A percentile compares a stretch with the other conserved stretches of the same genome.
phyloP scores from a whole-genome alignment of 2,329 filamentous ascomycete genomes.

The Grosmannia huntii region DNA sequence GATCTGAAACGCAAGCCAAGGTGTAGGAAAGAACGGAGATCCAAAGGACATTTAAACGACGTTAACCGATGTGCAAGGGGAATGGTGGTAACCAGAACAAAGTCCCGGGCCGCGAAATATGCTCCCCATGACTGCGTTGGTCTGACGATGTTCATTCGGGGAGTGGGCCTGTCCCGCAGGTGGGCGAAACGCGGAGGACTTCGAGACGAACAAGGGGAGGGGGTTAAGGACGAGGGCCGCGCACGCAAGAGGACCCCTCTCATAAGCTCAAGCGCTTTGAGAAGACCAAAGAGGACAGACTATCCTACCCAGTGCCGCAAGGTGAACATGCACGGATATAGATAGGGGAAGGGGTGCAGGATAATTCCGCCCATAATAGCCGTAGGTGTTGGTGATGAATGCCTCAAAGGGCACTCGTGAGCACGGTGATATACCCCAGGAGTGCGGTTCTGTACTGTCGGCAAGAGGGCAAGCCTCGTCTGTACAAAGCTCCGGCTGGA shows the following conservation, averaged over 20 bases:
- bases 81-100: background rate
- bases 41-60: background rate
- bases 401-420: too few relatives aligned
- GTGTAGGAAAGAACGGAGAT: background rate
- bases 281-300: background rate
- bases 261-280: background rate
- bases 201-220: slow-evolving; percentile 8
- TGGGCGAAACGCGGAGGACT: slow-evolving; percentile 12
- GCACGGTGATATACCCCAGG: too few relatives aligned
- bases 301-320: too few relatives aligned
- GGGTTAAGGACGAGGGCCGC: slow-evolving; percentile 3
- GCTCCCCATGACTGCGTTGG: background rate
- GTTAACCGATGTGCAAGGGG: background rate
- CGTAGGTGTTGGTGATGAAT: too few relatives aligned
- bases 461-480: too few relatives aligned
- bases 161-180: slow-evolving; percentile 8
- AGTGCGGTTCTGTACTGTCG: too few relatives aligned
- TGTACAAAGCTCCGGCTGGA: too few relatives aligned
- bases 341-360: too few relatives aligned
- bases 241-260: slow-evolving; percentile 2
- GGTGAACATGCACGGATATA: too few relatives aligned
- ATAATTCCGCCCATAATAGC: too few relatives aligned
- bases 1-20: slow-evolving; percentile 5
- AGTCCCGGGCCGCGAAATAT: background rate
- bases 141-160: background rate